These are phyloP conservation scores for Atkinsonella hypoxylon DNA, from an alignment of 2,329 filamentous ascomycete genomes.

Conservation along the genomic window DNA sequence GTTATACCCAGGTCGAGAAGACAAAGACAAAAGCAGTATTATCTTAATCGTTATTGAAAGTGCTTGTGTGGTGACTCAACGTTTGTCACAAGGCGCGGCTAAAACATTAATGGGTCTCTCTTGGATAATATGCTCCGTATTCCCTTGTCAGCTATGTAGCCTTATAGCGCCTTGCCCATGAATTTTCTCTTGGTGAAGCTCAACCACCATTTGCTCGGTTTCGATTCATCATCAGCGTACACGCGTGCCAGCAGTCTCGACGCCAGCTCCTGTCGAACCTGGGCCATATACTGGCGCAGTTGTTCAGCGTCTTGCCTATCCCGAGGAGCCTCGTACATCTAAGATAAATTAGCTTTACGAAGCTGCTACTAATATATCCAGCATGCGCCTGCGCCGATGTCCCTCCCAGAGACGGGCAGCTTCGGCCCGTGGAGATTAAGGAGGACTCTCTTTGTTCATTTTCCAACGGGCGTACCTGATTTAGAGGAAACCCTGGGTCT, in stretches of 20 bases:
- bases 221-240: conserved; percentile 68
- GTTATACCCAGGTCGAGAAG: not conserved
- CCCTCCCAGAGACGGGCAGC: no score
- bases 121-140: not conserved
- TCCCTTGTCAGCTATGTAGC: not conserved
- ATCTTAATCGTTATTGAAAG: no score
- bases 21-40: no score
- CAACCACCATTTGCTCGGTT: conserved; percentile 83
- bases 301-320: conserved; percentile 84
- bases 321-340: conserved; percentile 80
- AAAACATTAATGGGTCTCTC: not conserved
- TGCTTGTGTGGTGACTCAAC: no score
- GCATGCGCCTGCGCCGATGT: no score
- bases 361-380: not conserved
- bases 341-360: not conserved
- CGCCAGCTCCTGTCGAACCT: conserved; percentile 88
- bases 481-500: conserved; percentile 83
- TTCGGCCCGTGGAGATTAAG: no score
- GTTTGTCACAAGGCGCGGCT: no score
- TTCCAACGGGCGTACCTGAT: conserved; percentile 49
- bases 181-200: conserved; percentile 99
- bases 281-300: conserved; percentile 77
- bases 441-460: no score
- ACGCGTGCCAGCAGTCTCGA: conserved; percentile 71
- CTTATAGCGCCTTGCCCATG: conserved; percentile 83